These are phyloP conservation scores for Gossypium schwendimanii DNA, from an alignment of 441 rosid genomes.

Conservation along the genomic window DNA sequence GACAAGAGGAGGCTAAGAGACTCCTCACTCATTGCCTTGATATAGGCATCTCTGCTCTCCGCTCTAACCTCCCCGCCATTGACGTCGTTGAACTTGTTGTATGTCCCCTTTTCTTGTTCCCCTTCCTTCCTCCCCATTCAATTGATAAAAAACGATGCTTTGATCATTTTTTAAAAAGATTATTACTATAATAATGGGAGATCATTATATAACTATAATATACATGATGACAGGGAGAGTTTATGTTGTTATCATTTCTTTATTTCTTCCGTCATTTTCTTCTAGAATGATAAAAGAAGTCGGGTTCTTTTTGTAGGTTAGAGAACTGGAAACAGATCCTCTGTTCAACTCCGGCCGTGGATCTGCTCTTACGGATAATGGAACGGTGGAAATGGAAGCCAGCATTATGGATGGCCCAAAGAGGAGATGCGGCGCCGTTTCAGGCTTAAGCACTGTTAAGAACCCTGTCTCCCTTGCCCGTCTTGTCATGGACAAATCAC, in stretches of 20 bases:
- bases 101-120: constrained; percentile 11
- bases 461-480: constrained; percentile 87
- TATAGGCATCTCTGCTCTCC: constrained; percentile 74
- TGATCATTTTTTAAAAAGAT: neutral
- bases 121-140: neutral
- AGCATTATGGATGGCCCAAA: constrained; percentile 85
- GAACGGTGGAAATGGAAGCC: constrained; percentile 94
- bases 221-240: neutral
- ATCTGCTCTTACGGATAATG: constrained; percentile 77
- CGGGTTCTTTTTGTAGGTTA: constrained; percentile 37
- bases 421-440: constrained; percentile 91
- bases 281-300: neutral
- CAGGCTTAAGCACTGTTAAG: constrained; percentile 73
- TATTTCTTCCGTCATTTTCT: neutral
- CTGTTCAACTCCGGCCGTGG: constrained; percentile 89
- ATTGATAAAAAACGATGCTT: neutral
- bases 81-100: constrained; percentile 92
- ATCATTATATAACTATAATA: neutral
- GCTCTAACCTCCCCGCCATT: constrained; percentile 63
- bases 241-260: neutral
- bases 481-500: constrained; percentile 89
- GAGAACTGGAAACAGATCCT: constrained; percentile 81
- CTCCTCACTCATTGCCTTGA: constrained; percentile 82
- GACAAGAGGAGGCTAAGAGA: constrained; percentile 75
- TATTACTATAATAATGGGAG: too few species aligned